Percentiles rank a stretch among this genome's conserved stretches.
Conservation (phyloP, 208 protist species). For the Leishmania amazonensis region DNA sequence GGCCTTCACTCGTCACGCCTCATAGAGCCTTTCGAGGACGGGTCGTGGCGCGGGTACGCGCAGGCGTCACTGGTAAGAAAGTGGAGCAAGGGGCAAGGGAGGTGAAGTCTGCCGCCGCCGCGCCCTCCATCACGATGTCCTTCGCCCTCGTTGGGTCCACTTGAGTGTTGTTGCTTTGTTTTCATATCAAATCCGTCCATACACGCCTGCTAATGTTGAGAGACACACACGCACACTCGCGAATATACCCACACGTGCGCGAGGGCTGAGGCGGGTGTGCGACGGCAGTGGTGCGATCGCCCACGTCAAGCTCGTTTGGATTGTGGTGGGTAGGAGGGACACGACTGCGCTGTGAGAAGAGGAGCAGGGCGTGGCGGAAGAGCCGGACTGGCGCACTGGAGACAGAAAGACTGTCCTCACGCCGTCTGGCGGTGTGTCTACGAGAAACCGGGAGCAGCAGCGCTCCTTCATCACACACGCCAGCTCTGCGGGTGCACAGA, state of each 20-base stretch:
- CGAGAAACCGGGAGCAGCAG: not conserved
- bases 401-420: not conserved
- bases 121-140: not conserved
- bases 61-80: not conserved
- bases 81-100: not conserved
- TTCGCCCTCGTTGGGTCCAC: not conserved
- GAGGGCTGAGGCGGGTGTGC: not conserved
- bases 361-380: not conserved
- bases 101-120: not conserved
- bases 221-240: not conserved
- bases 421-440: not conserved
- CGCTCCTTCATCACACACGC: not conserved
- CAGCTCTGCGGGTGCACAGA: not conserved
- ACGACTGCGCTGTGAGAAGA: not conserved
- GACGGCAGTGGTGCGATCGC: not conserved
- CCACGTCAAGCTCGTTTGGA: not conserved
- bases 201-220: slow-evolving; percentile 1
- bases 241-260: not conserved
- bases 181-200: slow-evolving; percentile 3
- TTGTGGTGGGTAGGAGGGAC: not conserved
- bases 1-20: not conserved
- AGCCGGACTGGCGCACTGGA: not conserved
- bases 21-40: not conserved
- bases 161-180: slow-evolving; percentile 8
- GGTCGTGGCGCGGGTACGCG: not conserved